These are phyloP conservation scores for Pseudocercospora vitis DNA, from an alignment of 2,329 filamentous ascomycete genomes.

Conservation along the genomic window DNA sequence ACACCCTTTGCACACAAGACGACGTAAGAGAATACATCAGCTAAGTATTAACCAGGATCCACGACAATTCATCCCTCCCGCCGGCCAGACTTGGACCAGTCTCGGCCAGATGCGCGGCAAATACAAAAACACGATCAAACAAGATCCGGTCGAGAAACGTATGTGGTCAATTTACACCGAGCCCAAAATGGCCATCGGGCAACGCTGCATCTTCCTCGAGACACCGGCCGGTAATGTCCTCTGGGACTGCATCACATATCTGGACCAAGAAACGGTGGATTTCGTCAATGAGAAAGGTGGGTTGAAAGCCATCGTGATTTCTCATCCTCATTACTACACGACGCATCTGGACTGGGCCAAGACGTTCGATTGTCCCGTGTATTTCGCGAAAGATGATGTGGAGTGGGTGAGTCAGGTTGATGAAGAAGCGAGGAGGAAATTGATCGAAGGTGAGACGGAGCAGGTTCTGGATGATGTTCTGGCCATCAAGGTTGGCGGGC, in stretches of 20 bases:
- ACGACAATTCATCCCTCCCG: conserved; percentile 66
- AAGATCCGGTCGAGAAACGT: conserved; percentile 47
- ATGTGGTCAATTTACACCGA: conserved; percentile 49
- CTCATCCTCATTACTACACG: conserved; percentile 78
- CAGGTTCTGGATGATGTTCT: conserved; percentile 50
- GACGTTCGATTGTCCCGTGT: conserved; percentile 69
- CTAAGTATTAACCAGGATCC: conserved; percentile 47
- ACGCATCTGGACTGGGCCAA: conserved; percentile 73
- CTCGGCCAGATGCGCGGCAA: conserved; percentile 45
- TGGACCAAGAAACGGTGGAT: conserved; percentile 64
- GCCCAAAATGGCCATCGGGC: conserved; percentile 66
- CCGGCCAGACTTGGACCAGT: conserved; percentile 66
- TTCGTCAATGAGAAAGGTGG: conserved; percentile 63
- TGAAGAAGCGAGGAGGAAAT: conserved; percentile 43
- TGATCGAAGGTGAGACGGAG: conserved; percentile 44
- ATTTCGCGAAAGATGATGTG: conserved; percentile 64
- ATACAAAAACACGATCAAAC: conserved; percentile 57
- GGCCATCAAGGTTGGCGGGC: conserved; percentile 71
- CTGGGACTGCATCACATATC: conserved; percentile 73
- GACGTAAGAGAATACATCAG: not conserved
- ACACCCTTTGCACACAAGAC: too few relatives aligned
- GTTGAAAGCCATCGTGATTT: conserved; percentile 62
- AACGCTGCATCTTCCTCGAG: conserved; percentile 68
- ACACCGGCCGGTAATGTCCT: conserved; percentile 69
- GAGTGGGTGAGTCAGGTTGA: conserved; percentile 60